Percentiles rank a stretch among this genome's conserved stretches.
Evolutionary conservation across 345 rosid species (phyloP).

Genomic region (Erysimum cheiranthoides): DNA sequence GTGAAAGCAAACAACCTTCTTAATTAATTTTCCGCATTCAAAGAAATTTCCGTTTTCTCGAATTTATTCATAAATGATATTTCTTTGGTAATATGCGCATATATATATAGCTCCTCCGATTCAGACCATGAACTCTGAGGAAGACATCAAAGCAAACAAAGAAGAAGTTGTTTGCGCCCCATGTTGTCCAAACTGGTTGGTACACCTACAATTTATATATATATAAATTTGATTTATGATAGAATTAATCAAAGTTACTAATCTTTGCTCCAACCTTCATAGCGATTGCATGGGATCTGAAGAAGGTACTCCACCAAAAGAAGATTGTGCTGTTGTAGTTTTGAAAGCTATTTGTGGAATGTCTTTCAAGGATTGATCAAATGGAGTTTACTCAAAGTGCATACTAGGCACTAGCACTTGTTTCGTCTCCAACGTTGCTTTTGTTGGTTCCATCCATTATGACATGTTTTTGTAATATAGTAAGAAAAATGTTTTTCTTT

Average conservation of each 20-base stretch:
- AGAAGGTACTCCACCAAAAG: neutral
- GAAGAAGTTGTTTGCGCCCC: neutral
- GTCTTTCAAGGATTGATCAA: no score
- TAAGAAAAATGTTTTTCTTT: no score
- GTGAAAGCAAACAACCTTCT: slow-evolving; percentile 4
- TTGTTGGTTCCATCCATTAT: neutral
- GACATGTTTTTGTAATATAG: neutral
- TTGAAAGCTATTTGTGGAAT: neutral
- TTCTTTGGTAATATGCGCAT: neutral
- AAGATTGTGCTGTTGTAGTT: neutral
- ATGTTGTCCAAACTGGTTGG: slow-evolving; percentile 14
- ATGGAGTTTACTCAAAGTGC: neutral
- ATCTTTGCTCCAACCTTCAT: neutral
- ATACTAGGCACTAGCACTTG: neutral
- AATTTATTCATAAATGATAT: neutral
- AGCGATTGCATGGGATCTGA: neutral
- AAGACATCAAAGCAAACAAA: neutral
- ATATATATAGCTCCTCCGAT: slow-evolving; percentile 1
- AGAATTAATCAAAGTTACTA: neutral
- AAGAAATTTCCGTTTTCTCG: neutral
- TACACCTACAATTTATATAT: neutral
- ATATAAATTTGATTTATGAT: neutral
- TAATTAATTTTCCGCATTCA: neutral
- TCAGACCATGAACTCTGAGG: slow-evolving; percentile 2
- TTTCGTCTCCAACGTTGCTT: neutral